Evolutionary conservation across 805 yeast genomes (phyloP).

Genomic region (Metschnikowia amazonensis): DNA sequence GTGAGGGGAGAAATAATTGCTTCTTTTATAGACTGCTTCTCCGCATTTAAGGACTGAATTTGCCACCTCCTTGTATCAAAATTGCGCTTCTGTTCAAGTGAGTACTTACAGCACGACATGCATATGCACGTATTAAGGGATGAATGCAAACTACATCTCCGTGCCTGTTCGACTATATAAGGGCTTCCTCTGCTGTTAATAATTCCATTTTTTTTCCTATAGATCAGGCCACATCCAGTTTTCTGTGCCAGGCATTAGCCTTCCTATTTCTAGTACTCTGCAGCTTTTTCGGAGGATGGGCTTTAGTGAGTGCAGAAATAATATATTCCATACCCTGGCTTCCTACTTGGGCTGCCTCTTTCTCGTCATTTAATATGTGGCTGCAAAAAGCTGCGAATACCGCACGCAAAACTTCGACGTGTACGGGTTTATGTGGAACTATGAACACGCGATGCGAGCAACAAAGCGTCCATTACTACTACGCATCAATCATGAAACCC

Average conservation of each 20-base stretch:
- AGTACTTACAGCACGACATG: background rate
- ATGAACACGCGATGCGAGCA: conserved; percentile 1
- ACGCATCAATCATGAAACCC: conserved; percentile 13
- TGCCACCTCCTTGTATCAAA: background rate
- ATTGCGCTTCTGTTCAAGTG: background rate
- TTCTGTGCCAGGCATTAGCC: background rate
- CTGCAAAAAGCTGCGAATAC: conserved; percentile 2
- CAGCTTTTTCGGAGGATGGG: no score
- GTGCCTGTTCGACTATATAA: background rate
- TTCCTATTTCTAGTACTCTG: background rate
- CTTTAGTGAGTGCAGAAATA: no score
- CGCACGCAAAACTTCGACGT: background rate
- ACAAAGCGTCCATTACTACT: background rate
- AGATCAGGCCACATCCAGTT: no score
- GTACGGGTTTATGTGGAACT: background rate
- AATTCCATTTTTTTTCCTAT: background rate
- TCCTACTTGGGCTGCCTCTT: no score
- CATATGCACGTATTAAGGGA: background rate
- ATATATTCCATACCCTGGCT: no score
- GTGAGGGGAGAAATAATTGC: no score
- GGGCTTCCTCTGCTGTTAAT: background rate
- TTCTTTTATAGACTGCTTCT: background rate
- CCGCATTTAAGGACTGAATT: background rate
- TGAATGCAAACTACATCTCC: background rate
- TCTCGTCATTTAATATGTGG: background rate